Evolutionary conservation across 139 green algal species (phyloP), one percentile per base, ranked within the genome.

Genomic region (Chlamydomonas eustigma): DNA sequence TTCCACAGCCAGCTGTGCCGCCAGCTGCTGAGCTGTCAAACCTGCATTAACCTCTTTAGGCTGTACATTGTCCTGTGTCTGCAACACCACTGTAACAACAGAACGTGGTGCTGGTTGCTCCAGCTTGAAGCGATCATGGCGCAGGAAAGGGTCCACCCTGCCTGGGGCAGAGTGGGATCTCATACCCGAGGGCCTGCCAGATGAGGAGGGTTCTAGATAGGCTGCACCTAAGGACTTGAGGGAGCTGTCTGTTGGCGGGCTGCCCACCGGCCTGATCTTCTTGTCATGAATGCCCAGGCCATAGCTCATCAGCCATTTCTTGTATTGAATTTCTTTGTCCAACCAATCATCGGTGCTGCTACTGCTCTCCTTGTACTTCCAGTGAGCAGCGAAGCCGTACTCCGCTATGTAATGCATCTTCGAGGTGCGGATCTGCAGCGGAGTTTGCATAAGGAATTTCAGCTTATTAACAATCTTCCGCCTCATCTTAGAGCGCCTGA

Each of bases 341-440:
- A 73, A 37, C 74, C 74, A 79, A 28, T 64, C 12, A 33, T 76
- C 71, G 18, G 44, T 12, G 44, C 12, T 80, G 50, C 72, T 70
- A 37, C 82, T 44, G 50, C 81, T 82, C 84, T 98, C 95, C 87
- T 98, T 98, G 86, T 98, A 98, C 39, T 90, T 88, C 95, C 95
- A 98, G 83, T 98, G 95, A 24, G 94, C 93, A 0, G 94, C 92
- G 8, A 95, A 80, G 36, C 95, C 95, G 37, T 94, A 96, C 85
- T 98, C 95, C 0, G 93, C 92, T 1, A 93, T 85, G 73, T 87
- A 90, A 80, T 97, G 92, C 93, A 98, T 97, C 76, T 97, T 94
- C 70, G 78, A 75, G n/a, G 93, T 97, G 70, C 94, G 87, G 72
- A 98, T 96, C 79, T 97, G 93, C 44, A 58, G n/a, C n/a, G n/a